Evolutionary conservation across 2,329 filamentous ascomycete species (phyloP), one percentile per base, ranked within the genome.

Genomic region (Podosphaera aphanis): DNA sequence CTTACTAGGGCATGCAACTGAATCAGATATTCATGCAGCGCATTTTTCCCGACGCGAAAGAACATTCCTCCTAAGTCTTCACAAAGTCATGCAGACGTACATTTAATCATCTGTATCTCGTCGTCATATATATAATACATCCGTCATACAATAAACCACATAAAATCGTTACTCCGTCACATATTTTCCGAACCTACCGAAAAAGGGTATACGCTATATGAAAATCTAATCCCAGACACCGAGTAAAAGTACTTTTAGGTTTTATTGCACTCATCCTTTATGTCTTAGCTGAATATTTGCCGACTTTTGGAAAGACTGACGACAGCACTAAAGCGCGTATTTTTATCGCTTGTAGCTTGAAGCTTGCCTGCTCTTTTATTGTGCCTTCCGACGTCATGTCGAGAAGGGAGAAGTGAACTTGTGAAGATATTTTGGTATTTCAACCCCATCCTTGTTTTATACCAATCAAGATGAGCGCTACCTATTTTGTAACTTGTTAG

Each of bases 401-500:
- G 2, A 33, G 29, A 33, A 13, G 15, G 29, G 29, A 33, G 29
- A 21, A 11, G 21, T 33, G n/a, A n/a, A 19, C 19, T 15, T 11
- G 18, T 44, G 19, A 21, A 19, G 20, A 20, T n/a, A n/a, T 21
- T 48, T 33, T n/a, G 3, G 29, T 13, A 13, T 33, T 33, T 33
- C 15, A 33, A 33, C 33, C 48, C 50, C 50, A 51, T 18, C 47
- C 38, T 41, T 50, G 36, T 18, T 44, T 45, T 19, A 50, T 16
- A 23, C 50, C 47, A 15, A 51, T 44, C 21, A 50, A 31, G 19
- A 50, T 47, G 16, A 51, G 47, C n/a, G 47, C 47, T 19, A 49
- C 44, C 50, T 51, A 18, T 21, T 19, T 2, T 19, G 5, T 5
- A 19, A 13, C 2, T 18, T n/a, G 39, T 41, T 27, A 41, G 39